Evolutionary conservation across 1,139 yeast species (phyloP), one percentile per base, ranked within the genome.

Genomic region (Geotrichum aggregatum): DNA sequence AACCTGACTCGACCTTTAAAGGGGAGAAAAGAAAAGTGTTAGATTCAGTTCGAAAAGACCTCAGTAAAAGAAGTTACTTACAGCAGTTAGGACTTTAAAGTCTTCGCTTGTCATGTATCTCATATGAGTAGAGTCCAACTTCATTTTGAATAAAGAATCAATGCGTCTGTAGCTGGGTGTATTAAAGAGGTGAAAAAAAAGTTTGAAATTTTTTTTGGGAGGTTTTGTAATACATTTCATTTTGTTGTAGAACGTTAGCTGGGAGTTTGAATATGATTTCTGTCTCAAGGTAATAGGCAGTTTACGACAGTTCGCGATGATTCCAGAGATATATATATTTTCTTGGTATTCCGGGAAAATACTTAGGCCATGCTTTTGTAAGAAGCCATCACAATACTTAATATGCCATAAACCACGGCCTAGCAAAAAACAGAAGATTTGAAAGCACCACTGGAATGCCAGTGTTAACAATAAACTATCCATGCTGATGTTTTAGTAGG

Each of bases 101-200:
- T 92, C 98, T 58, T 89, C 97, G 3, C 84, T 76, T 61, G 96
- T 83, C 65, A 92, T 74, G 66, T 91, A 92, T 70, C 98, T 78
- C 96, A 92, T 87, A 66, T 89, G 95, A 18, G 94, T 76, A 0
- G 95, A 86, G 63, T 92, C 97, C 53, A 92, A 76, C 77, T 89
- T 92, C 97, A 91, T 91, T 31, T 54, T 72, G n/a, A 2, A 5
- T 24, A 24, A 24, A 24, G 5, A 24, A 24, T 24, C 8, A 5
- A 34, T 2, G 18, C 8, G 36, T 34, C n/a, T 10, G 36, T 34
- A 16, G 18, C 19, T 34, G 36, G 36, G 28, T 5, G 8, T 24
- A 8, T 11, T 5, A n/a, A 34, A 34, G 36, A 31, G 36, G 28
- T 24, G 28, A 24, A 24, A 24, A 3, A n/a, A 34, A 34, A 34